A percentile compares a stretch with the other conserved stretches of the same genome.
Conservation (phyloP, 73 alveolate genomes). For the Paramecium primaurelia region DNA sequence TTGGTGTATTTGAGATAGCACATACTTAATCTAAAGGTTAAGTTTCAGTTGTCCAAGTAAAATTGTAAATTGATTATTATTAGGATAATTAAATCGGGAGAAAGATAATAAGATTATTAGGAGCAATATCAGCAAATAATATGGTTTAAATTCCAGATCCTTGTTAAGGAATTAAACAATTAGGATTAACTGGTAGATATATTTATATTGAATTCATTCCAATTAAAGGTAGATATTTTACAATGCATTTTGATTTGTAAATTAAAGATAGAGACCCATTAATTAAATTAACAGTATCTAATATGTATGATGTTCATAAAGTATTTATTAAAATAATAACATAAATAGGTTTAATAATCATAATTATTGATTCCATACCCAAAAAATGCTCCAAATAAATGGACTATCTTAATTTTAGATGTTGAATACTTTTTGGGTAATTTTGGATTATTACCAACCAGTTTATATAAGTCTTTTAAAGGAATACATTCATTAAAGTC, state of each 20-base stretch:
- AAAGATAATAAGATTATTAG: constrained; percentile 50
- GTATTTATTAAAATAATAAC: background rate
- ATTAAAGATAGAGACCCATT: constrained; percentile 56
- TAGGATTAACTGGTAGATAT: constrained; percentile 51
- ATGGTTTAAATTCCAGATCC: constrained; percentile 53
- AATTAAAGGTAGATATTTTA: constrained; percentile 44
- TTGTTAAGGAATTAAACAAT: constrained; percentile 47
- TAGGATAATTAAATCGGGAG: constrained; percentile 54
- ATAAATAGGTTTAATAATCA: background rate
- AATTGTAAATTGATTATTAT: background rate
- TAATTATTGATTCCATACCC: constrained; percentile 55
- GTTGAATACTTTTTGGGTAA: constrained; percentile 44
- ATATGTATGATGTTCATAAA: constrained; percentile 59
- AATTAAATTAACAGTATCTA: constrained; percentile 52
- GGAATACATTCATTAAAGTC: constrained; percentile 51
- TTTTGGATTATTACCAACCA: constrained; percentile 56
- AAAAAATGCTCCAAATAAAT: constrained; percentile 53
- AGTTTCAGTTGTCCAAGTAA: constrained; percentile 16
- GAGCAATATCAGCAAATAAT: constrained; percentile 53
- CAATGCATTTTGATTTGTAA: constrained; percentile 50
- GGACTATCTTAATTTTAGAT: constrained; percentile 60
- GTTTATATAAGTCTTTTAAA: constrained; percentile 21
- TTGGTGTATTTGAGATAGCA: constrained; percentile 56
- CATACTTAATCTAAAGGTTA: constrained; percentile 41
- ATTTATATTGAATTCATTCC: constrained; percentile 52